phyloP scores from a whole-genome alignment of 2,329 filamentous ascomycete species.

The Diplocarpon mali region DNA sequence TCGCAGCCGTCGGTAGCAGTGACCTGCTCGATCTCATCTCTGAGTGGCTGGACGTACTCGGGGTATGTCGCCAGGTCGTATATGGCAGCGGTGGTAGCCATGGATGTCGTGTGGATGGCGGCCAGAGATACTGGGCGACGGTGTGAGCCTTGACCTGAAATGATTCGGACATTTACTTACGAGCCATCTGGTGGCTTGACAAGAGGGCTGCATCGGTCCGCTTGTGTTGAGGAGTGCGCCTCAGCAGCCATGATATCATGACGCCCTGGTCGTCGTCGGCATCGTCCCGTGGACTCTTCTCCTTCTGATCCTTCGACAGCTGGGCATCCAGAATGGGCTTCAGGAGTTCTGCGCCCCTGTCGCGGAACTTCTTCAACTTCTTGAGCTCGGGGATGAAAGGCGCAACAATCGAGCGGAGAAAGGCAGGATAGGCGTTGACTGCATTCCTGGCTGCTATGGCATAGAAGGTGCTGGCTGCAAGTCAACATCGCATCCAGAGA shows the following conservation, averaged over 20 bases:
- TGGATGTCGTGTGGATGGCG: slow-evolving; percentile 40
- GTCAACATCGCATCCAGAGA: neutral
- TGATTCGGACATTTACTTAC: slow-evolving; percentile 20
- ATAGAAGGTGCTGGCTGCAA: neutral
- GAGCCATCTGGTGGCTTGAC: neutral
- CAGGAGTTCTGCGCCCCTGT: slow-evolving; percentile 9
- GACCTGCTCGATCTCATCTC: slow-evolving; percentile 21
- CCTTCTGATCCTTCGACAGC: slow-evolving; percentile 5
- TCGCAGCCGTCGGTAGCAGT: slow-evolving; percentile 34
- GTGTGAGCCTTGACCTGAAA: too few relatives aligned
- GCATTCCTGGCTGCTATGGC: slow-evolving; percentile 6
- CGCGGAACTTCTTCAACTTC: slow-evolving; percentile 8
- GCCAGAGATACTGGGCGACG: slow-evolving; percentile 32
- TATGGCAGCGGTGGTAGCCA: slow-evolving; percentile 37
- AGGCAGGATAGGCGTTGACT: slow-evolving; percentile 5
- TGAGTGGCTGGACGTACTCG: slow-evolving; percentile 29
- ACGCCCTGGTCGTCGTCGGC: slow-evolving; percentile 18
- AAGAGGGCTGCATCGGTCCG: neutral
- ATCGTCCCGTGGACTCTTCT: neutral
- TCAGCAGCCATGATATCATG: slow-evolving; percentile 4
- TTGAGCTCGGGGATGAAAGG: slow-evolving; percentile 10
- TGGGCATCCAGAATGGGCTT: slow-evolving; percentile 11
- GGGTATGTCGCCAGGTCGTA: slow-evolving; percentile 40
- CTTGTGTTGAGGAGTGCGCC: too few relatives aligned
- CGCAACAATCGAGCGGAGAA: slow-evolving; percentile 7